phyloP scores from a whole-genome alignment of 2,329 filamentous ascomycete species.

The Trichoderma sp. region DNA sequence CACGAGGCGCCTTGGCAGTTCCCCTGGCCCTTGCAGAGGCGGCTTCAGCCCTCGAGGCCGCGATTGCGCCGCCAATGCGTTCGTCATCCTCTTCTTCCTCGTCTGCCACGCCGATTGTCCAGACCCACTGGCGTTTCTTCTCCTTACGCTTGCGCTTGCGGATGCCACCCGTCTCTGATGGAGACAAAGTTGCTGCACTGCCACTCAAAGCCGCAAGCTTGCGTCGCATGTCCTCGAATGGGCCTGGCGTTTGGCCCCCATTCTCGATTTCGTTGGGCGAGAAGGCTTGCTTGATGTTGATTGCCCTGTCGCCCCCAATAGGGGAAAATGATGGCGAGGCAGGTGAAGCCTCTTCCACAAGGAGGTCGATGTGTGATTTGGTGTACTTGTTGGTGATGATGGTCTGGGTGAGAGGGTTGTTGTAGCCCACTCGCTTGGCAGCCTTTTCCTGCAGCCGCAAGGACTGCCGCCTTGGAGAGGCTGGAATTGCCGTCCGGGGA shows the following conservation, averaged over 20 bases:
- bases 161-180: constrained; percentile 43
- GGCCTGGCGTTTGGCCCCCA: constrained; percentile 61
- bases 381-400: constrained; percentile 63
- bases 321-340: constrained; percentile 38
- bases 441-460: constrained; percentile 54
- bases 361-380: constrained; percentile 61
- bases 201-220: constrained; percentile 49
- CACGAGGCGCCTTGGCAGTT: constrained; percentile 16
- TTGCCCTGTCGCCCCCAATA: constrained; percentile 38
- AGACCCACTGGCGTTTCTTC: constrained; percentile 64
- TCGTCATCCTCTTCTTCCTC: constrained; percentile 45
- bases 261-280: constrained; percentile 55
- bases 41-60: constrained; percentile 38
- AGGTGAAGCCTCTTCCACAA: constrained; percentile 56
- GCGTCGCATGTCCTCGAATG: constrained; percentile 62
- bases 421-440: constrained; percentile 58
- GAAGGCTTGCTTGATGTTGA: constrained; percentile 53
- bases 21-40: constrained; percentile 25
- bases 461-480: constrained; percentile 55
- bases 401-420: constrained; percentile 61
- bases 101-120: constrained; percentile 60
- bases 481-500: constrained; percentile 48
- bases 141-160: constrained; percentile 56
- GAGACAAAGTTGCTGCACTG: constrained; percentile 34
- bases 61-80: constrained; percentile 43